phyloP scores from a whole-genome alignment of 352 stramenopile species.

The Phytophthora syringae region DNA sequence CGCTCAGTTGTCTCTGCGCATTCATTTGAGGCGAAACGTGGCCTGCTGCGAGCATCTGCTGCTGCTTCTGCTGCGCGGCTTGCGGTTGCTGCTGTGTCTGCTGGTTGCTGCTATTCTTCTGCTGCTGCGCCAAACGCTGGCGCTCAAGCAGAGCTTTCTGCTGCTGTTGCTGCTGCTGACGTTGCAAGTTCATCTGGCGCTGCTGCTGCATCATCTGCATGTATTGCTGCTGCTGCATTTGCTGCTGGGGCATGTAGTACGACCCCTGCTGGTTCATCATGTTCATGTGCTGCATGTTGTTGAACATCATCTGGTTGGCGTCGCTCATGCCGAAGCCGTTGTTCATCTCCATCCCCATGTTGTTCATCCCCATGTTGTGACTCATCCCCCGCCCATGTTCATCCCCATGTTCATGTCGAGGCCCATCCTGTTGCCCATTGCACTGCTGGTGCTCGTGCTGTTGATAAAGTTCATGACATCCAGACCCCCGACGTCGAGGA shows the following conservation, averaged over 20 bases:
- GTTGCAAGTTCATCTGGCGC: slow-evolving; percentile 42
- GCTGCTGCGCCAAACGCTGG: slow-evolving; percentile 40
- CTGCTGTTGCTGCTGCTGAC: slow-evolving; percentile 47
- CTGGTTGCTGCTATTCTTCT: too few species aligned
- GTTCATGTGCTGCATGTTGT: slow-evolving; percentile 74
- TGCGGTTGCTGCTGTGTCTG: slow-evolving; percentile 42
- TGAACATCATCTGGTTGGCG: slow-evolving; percentile 74
- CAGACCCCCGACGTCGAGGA: slow-evolving; percentile 58
- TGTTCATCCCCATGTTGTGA: slow-evolving; percentile 48
- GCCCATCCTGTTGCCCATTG: slow-evolving; percentile 33
- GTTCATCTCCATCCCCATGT: slow-evolving; percentile 64
- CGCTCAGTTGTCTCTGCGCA: slow-evolving; percentile 40
- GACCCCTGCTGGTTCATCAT: slow-evolving; percentile 81
- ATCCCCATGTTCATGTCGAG: slow-evolving; percentile 60
- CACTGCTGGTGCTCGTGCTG: slow-evolving; percentile 36
- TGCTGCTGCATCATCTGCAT: slow-evolving; percentile 60
- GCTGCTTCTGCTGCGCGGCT: slow-evolving; percentile 45
- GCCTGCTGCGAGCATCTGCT: slow-evolving; percentile 42
- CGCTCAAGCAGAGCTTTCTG: slow-evolving; percentile 42
- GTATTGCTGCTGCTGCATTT: slow-evolving; percentile 87
- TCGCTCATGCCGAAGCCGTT: slow-evolving; percentile 58
- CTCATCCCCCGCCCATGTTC: slow-evolving; percentile 48
- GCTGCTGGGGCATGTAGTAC: slow-evolving; percentile 72
- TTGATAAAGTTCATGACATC: slow-evolving; percentile 47
- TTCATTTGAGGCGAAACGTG: slow-evolving; percentile 34